These are phyloP conservation scores for Chenopodium album DNA, from an alignment of 148 eudicot genomes.

Conservation along the genomic window DNA sequence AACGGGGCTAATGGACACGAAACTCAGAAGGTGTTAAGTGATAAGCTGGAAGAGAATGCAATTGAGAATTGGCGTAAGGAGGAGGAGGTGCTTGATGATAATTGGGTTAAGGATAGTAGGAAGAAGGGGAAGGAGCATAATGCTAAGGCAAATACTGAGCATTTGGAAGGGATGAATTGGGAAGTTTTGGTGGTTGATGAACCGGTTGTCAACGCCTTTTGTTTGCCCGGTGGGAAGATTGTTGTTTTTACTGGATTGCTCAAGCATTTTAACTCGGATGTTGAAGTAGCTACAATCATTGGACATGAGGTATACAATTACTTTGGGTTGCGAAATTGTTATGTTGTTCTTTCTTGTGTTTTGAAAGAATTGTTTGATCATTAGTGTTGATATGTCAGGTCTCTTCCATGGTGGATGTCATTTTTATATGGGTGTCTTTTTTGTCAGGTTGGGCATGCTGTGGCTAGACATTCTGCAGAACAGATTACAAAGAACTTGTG, in stretches of 20 bases:
- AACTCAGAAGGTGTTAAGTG: constrained; percentile 40
- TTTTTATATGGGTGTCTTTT: neutral
- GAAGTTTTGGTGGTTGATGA: constrained; percentile 78
- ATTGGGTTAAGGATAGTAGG: constrained; percentile 77
- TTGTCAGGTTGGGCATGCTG: constrained; percentile 81
- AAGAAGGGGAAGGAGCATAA: constrained; percentile 48
- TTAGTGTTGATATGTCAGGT: neutral
- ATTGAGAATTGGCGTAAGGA: constrained; percentile 45
- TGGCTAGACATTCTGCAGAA: constrained; percentile 86
- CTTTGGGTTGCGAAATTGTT: neutral
- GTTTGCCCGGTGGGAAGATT: constrained; percentile 95
- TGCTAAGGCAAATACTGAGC: constrained; percentile 36
- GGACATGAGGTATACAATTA: constrained; percentile 82
- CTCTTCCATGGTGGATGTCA: constrained; percentile 6
- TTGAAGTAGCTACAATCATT: constrained; percentile 81
- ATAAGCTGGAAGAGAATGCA: constrained; percentile 28
- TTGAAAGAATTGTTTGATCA: neutral
- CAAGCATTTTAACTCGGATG: constrained; percentile 59
- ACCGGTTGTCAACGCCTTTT: constrained; percentile 79
- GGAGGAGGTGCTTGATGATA: constrained; percentile 79
- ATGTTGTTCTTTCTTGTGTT: neutral
- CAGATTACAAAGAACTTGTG: constrained; percentile 69
- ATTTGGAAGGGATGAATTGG: constrained; percentile 89
- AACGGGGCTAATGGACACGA: constrained; percentile 31
- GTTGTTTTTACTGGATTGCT: constrained; percentile 89